phyloP scores from a whole-genome alignment of 2,329 filamentous ascomycete species.

The Aspergillus viridinutans region DNA sequence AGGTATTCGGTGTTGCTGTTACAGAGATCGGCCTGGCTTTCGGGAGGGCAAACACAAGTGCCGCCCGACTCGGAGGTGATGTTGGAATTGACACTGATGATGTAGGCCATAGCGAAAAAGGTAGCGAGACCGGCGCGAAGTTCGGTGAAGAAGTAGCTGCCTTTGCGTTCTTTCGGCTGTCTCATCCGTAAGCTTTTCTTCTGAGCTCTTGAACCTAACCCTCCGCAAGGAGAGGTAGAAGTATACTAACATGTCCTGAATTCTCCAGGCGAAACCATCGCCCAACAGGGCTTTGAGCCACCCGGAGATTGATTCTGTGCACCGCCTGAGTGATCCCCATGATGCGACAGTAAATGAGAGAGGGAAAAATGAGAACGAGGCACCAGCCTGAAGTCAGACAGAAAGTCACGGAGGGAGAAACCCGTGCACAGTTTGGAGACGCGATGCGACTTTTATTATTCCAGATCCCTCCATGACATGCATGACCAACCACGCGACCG shows the following conservation, averaged over 20 bases:
- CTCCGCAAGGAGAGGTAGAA: slow-evolving; percentile 1
- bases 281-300: slow-evolving; percentile 64
- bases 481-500: background rate
- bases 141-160: slow-evolving; percentile 76
- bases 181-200: background rate
- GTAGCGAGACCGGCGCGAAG: slow-evolving; percentile 77
- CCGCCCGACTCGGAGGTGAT: slow-evolving; percentile 70
- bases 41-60: slow-evolving; percentile 66
- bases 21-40: slow-evolving; percentile 43
- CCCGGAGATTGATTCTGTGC: slow-evolving; percentile 30
- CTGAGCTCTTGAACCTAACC: slow-evolving; percentile 10
- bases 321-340: slow-evolving; percentile 18
- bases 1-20: slow-evolving; percentile 44
- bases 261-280: slow-evolving; percentile 76
- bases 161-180: slow-evolving; percentile 66
- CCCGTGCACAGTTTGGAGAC: background rate
- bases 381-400: slow-evolving; percentile 1
- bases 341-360: background rate
- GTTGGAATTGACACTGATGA: slow-evolving; percentile 63
- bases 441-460: slow-evolving; percentile 1
- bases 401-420: background rate
- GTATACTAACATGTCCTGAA: slow-evolving; percentile 67
- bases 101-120: slow-evolving; percentile 78
- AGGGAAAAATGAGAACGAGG: background rate
- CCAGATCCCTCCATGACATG: background rate